Conservation (phyloP, 2,329 filamentous ascomycete species). For the Dothistroma septosporum region DNA sequence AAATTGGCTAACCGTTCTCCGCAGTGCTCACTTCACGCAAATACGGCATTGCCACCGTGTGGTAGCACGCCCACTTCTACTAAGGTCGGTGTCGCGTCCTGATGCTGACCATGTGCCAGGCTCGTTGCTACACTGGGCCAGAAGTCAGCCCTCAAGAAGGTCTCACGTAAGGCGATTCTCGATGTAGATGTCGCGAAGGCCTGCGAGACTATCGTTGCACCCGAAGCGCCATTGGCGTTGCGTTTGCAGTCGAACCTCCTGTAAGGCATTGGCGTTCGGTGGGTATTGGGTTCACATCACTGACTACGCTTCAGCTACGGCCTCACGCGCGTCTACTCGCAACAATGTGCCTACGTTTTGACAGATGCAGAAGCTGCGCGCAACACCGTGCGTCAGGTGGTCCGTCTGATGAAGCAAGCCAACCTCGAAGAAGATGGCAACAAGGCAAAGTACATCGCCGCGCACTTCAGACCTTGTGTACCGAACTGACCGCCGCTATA, state of each 20-base stretch:
- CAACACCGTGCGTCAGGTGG: slow-evolving; percentile 65
- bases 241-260: slow-evolving; percentile 86
- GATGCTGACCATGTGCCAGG: slow-evolving; percentile 51
- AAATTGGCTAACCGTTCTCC: slow-evolving; percentile 10
- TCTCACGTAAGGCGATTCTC: slow-evolving; percentile 82
- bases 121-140: slow-evolving; percentile 83
- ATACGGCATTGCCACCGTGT: slow-evolving; percentile 91
- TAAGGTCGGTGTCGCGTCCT: not conserved
- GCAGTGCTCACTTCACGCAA: slow-evolving; percentile 75
- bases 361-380: slow-evolving; percentile 73
- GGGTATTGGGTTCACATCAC: not conserved
- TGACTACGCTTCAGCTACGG: slow-evolving; percentile 55
- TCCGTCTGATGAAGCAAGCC: slow-evolving; percentile 54
- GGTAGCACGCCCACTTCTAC: slow-evolving; percentile 50
- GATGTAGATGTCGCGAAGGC: slow-evolving; percentile 83
- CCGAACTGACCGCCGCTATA: slow-evolving; percentile 37
- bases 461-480: not conserved
- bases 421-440: slow-evolving; percentile 62
- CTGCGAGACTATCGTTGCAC: slow-evolving; percentile 78
- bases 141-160: slow-evolving; percentile 64
- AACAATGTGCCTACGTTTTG: slow-evolving; percentile 84
- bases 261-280: slow-evolving; percentile 42
- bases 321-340: slow-evolving; percentile 75
- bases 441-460: slow-evolving; percentile 60
- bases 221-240: slow-evolving; percentile 81